These are phyloP conservation scores for Aspergillus cavernicola DNA, from an alignment of 495 filamentous ascomycete species.

Conservation along the genomic window DNA sequence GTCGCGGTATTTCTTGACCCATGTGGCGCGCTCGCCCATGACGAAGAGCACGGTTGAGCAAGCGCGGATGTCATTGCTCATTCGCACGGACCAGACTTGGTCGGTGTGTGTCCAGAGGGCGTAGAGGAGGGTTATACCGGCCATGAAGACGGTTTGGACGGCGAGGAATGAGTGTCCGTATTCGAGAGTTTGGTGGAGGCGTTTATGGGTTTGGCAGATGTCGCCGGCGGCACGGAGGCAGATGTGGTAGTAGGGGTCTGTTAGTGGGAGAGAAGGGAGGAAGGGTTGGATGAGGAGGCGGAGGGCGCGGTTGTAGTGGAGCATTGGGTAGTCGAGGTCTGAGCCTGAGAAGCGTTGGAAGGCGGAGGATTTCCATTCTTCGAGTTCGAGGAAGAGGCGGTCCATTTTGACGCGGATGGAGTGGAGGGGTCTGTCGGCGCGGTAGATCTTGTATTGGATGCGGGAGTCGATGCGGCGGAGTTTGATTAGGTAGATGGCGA, in stretches of 20 bases:
- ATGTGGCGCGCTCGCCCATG: conserved; percentile 50
- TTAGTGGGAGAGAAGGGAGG: conserved; percentile 43
- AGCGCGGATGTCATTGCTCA: conserved; percentile 53
- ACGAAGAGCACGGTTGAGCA: conserved; percentile 53
- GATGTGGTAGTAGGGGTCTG: conserved; percentile 49
- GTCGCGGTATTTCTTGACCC: conserved; percentile 53
- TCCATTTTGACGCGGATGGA: conserved; percentile 47
- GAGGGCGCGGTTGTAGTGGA: conserved; percentile 51
- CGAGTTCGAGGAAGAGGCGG: conserved; percentile 44
- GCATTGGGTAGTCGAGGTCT: conserved; percentile 47
- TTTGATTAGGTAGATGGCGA: conserved; percentile 47
- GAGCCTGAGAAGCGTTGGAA: conserved; percentile 33
- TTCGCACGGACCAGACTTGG: conserved; percentile 48
- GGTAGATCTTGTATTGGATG: conserved; percentile 53
- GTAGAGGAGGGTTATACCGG: conserved; percentile 50
- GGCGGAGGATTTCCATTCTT: conserved; percentile 49
- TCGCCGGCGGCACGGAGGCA: conserved; percentile 49
- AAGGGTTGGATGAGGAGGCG: conserved; percentile 51
- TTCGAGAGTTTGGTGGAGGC: conserved; percentile 48
- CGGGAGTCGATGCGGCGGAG: conserved; percentile 50
- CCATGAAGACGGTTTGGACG: conserved; percentile 54
- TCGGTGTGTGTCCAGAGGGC: conserved; percentile 45
- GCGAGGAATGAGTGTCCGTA: conserved; percentile 55
- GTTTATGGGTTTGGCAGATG: conserved; percentile 53
- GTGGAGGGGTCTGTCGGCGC: conserved; percentile 47